Evolutionary conservation across 352 stramenopile genomes (phyloP).

Genomic region (Pythium monospermum): DNA sequence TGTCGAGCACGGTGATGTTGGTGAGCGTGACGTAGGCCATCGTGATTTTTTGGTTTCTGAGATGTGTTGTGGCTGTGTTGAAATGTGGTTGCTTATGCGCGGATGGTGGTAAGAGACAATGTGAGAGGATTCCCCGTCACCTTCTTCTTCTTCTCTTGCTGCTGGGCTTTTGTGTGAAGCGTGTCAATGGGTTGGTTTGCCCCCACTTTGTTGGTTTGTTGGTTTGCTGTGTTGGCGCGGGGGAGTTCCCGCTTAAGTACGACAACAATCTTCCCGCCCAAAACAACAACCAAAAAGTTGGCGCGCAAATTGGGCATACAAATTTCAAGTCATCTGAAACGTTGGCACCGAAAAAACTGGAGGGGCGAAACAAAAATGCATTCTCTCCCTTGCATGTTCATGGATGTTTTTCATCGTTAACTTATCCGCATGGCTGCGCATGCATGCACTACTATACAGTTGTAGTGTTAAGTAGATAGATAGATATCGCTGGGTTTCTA

Average conservation of each 20-base stretch:
- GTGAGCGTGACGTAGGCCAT: constrained; percentile 90
- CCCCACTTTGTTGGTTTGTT: constrained; percentile 4
- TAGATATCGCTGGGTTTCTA: neutral
- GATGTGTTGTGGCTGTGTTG: neutral
- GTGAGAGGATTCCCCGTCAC: no score
- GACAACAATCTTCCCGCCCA: constrained; percentile 24
- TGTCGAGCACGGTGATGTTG: constrained; percentile 97
- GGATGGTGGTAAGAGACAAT: neutral
- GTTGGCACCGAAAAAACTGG: no score
- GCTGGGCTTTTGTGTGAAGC: neutral
- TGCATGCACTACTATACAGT: neutral
- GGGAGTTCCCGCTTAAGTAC: constrained; percentile 20
- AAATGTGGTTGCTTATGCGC: neutral
- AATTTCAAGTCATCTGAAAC: constrained; percentile 24
- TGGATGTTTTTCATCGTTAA: no score
- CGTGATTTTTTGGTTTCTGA: neutral
- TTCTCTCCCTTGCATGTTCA: no score
- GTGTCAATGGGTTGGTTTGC: constrained; percentile 16
- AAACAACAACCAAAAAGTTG: constrained; percentile 9
- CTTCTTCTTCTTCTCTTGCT: neutral
- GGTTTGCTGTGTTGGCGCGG: constrained; percentile 8
- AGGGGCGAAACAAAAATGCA: no score
- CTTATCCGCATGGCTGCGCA: neutral
- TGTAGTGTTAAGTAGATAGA: no score
- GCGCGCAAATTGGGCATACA: constrained; percentile 9